Evolutionary conservation across 306 rosid genomes (phyloP), one percentile per base, ranked within the genome.

Genomic region (Ormosia semicastrata): DNA sequence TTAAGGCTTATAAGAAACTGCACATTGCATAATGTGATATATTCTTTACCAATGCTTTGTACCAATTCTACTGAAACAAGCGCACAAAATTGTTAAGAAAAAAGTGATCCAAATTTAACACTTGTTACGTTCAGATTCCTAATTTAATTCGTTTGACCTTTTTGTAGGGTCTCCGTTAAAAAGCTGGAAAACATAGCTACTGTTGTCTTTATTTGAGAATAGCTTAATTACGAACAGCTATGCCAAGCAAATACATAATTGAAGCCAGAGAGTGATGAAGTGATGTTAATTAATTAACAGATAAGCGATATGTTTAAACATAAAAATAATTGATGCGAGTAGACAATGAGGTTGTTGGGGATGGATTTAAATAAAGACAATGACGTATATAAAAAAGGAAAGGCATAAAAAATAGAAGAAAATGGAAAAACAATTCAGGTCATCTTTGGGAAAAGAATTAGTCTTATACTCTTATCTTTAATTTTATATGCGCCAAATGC

Each of bases 241-340:
- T 29, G 68, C 11, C 37, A 57, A 30, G 56, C 44, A 66, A 65
- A 54, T 46, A 4, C 24, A 47, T 64, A 50, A 12, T 70, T 59
- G 74, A 12, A 60, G 53, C 73, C 53, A 70, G 68, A 63, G 40
- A 32, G 33, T 63, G 40, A 70, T 69, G 68, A 68, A 47, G 32
- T 37, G 24, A 44, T 56, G 4, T 29, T 40, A 68, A 66, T 29
- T 40, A 68, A 66, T 44, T 62, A 52, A 34, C 13, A 4, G 36
- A 34, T 36, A 17, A 53, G 9, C 15, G 7, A 70, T 34, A 33
- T 14, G 47, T 8, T 5, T 34, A 52, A n/a, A 11, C 69, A 40
- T 24, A 62, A 40, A 24, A 57, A 34, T 77, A 77, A 63, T 64
- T 63, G 15, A 11, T 14, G 37, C 2, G 5, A 32, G 33, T 53